Percentiles rank a stretch among this genome's conserved stretches.
phyloP scores from a whole-genome alignment of 129 eudicot genomes.

The Saposhnikovia divaricata region DNA sequence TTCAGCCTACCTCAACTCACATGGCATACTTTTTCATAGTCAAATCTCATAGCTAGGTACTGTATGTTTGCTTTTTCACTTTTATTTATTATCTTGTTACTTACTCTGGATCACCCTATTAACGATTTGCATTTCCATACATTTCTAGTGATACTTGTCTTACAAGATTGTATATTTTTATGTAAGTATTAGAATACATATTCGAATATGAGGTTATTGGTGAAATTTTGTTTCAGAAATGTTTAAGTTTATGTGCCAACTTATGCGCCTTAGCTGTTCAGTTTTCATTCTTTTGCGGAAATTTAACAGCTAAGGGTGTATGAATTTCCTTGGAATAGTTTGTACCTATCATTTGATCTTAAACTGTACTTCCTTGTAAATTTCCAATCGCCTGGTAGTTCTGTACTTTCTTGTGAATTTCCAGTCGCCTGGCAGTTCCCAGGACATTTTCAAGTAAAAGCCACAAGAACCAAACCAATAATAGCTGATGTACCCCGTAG shows the following conservation, averaged over 20 bases:
- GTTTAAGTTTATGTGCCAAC: neutral
- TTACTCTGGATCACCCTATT: neutral
- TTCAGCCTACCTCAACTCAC: neutral
- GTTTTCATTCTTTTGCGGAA: no score
- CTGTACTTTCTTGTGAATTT: no score
- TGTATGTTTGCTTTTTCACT: neutral
- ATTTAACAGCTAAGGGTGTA: no score
- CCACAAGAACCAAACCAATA: no score
- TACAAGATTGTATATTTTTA: neutral
- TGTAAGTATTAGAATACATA: neutral
- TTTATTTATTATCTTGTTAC: neutral
- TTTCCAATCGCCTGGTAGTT: no score
- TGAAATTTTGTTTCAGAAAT: neutral
- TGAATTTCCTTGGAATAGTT: no score
- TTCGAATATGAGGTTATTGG: neutral
- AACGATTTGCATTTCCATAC: no score
- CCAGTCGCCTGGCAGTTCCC: no score
- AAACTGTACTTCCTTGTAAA: no score
- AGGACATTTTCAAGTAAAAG: no score
- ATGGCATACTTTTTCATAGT: neutral
- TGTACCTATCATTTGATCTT: no score
- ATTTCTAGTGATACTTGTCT: neutral
- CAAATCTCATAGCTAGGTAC: neutral
- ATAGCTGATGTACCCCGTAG: no score
- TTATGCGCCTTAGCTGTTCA: neutral